A percentile compares a stretch with the other conserved stretches of the same genome.
phyloP scores from a whole-genome alignment of 2,329 filamentous ascomycete genomes.

The Alternaria angustiovoidea region DNA sequence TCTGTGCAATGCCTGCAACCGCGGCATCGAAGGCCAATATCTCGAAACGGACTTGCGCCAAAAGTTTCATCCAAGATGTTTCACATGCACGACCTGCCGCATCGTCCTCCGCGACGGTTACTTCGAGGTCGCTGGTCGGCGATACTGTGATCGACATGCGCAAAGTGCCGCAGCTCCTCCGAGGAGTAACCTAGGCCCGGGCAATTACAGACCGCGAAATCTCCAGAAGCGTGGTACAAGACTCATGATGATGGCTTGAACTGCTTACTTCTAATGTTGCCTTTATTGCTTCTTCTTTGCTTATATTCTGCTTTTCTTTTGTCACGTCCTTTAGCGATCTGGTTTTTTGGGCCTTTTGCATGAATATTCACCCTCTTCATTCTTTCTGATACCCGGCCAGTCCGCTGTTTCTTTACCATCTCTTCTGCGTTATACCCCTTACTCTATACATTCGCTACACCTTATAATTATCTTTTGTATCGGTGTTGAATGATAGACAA shows the following conservation, averaged over 20 bases:
- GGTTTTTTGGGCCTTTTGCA: conserved; percentile 20
- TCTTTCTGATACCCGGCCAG: conserved; percentile 37
- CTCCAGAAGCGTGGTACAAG: conserved; percentile 60
- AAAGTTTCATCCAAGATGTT: conserved; percentile 89
- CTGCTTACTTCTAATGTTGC: background rate
- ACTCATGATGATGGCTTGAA: conserved; percentile 60
- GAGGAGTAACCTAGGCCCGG: conserved; percentile 51
- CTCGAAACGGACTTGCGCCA: conserved; percentile 78
- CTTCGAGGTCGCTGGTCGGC: conserved; percentile 81
- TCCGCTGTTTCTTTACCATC: conserved; percentile 21
- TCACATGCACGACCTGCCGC: conserved; percentile 82
- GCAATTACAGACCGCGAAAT: conserved; percentile 45
- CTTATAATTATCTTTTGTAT: conserved; percentile 18
- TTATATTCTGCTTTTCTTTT: conserved; percentile 8
- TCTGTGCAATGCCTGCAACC: conserved; percentile 79
- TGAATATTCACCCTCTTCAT: conserved; percentile 21
- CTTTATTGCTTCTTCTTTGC: background rate
- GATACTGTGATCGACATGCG: conserved; percentile 89
- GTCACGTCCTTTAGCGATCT: conserved; percentile 21
- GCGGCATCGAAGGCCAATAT: conserved; percentile 92
- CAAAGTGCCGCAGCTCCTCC: conserved; percentile 61
- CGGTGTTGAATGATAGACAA: conserved; percentile 10
- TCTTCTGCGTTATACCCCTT: conserved; percentile 16
- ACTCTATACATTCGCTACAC: conserved; percentile 15
- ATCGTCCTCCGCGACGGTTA: conserved; percentile 82